These are phyloP conservation scores for Saraca asoca DNA, from an alignment of 331 rosid species.

Conservation along the genomic window DNA sequence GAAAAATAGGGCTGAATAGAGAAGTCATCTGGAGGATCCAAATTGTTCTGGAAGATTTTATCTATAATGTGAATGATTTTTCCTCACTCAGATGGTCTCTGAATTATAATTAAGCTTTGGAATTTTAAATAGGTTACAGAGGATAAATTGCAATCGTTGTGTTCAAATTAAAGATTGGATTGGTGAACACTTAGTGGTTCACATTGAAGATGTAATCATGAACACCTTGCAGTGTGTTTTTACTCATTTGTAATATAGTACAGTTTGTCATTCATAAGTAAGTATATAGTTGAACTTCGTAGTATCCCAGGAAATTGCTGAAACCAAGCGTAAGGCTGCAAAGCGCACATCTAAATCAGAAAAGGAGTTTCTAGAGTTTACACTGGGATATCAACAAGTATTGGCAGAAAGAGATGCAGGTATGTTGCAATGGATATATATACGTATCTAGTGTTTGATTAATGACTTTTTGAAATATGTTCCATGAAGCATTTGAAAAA, in stretches of 20 bases:
- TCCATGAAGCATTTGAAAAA: slow-evolving; percentile 30
- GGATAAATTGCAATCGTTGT: not conserved
- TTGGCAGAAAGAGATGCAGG: slow-evolving; percentile 90
- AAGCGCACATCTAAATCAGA: slow-evolving; percentile 84
- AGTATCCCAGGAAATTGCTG: slow-evolving; percentile 62
- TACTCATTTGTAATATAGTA: no score
- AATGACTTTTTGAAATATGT: slow-evolving; percentile 8
- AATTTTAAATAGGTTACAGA: not conserved
- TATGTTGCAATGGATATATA: slow-evolving; percentile 37
- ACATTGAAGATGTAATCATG: no score
- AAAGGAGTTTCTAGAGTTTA: slow-evolving; percentile 83
- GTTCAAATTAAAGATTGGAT: slow-evolving; percentile 14
- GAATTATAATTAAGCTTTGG: not conserved
- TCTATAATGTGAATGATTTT: slow-evolving; percentile 14
- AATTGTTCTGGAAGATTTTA: not conserved
- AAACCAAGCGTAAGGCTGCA: slow-evolving; percentile 70
- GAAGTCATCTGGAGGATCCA: not conserved
- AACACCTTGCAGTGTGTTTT: no score
- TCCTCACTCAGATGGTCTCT: slow-evolving; percentile 11
- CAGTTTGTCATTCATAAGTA: no score
- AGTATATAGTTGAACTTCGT: slow-evolving; percentile 15
- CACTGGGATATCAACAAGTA: slow-evolving; percentile 88
- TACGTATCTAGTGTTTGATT: slow-evolving; percentile 21
- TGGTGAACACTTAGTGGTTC: not conserved
- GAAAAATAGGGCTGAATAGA: not conserved